Evolutionary conservation across 2,329 filamentous ascomycete species (phyloP).

Genomic region (Drechslerella dactyloides): DNA sequence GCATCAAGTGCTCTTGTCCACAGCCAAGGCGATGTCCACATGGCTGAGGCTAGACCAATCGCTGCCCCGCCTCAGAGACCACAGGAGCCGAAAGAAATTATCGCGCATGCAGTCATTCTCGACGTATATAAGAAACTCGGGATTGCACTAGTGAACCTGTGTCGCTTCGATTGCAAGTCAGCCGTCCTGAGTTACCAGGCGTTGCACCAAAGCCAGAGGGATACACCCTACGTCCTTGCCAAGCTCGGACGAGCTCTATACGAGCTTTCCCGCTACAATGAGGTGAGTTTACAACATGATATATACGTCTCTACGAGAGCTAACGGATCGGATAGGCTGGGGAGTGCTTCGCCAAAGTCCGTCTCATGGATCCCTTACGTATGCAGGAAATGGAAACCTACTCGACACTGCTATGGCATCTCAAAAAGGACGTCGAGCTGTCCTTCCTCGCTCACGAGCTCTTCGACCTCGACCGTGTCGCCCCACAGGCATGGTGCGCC

Average conservation of each 20-base stretch:
- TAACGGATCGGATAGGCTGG: constrained; percentile 66
- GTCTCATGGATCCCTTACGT: constrained; percentile 78
- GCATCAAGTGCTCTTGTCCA: constrained; percentile 41
- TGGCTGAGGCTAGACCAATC: constrained; percentile 53
- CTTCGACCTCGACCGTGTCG: constrained; percentile 82
- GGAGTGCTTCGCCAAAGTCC: constrained; percentile 79
- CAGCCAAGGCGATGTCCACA: constrained; percentile 49
- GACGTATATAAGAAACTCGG: constrained; percentile 83
- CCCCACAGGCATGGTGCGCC: constrained; percentile 94
- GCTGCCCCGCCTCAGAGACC: constrained; percentile 58
- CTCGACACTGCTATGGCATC: constrained; percentile 97
- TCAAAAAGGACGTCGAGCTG: constrained; percentile 88
- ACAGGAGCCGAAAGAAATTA: constrained; percentile 72
- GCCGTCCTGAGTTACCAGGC: constrained; percentile 76
- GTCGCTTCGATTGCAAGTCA: constrained; percentile 78
- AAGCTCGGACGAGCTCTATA: constrained; percentile 91
- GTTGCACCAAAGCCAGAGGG: constrained; percentile 75
- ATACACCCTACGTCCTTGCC: constrained; percentile 90
- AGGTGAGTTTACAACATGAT: constrained; percentile 58
- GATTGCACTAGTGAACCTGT: constrained; percentile 76
- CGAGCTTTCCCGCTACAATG: constrained; percentile 82
- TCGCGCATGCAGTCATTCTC: constrained; percentile 76
- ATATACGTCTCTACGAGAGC: background rate
- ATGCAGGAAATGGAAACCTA: constrained; percentile 97
- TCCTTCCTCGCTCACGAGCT: constrained; percentile 91